phyloP scores from a whole-genome alignment of 108 stramenopile genomes.

The Nitzschia putrida region DNA sequence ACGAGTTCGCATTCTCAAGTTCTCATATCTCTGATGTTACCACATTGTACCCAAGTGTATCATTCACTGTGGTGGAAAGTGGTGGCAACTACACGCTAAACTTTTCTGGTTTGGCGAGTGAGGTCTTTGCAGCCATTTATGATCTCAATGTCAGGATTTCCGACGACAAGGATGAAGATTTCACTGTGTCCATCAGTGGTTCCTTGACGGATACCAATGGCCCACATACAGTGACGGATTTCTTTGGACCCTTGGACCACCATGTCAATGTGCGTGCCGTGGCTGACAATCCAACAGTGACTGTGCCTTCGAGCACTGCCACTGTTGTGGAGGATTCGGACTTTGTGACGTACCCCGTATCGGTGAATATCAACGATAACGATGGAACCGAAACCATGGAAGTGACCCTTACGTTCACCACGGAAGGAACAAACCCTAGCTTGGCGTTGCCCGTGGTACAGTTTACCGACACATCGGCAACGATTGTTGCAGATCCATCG shows the following conservation, averaged over 20 bases:
- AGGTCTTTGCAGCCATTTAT: background rate
- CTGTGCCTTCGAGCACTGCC: background rate
- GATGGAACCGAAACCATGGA: slow-evolving; percentile 12
- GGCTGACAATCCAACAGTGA: slow-evolving; percentile 7
- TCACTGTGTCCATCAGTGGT: background rate
- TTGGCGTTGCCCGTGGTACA: background rate
- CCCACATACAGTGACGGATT: background rate
- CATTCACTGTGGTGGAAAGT: background rate
- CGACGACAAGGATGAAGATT: slow-evolving; percentile 9
- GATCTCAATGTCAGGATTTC: background rate
- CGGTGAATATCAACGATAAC: slow-evolving; percentile 8
- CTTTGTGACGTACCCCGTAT: slow-evolving; percentile 1
- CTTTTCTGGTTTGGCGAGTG: background rate
- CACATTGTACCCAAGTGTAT: background rate
- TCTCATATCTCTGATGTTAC: background rate
- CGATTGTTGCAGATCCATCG: background rate
- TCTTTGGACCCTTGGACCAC: background rate
- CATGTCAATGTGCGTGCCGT: slow-evolving; percentile 4
- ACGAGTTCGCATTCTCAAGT: background rate
- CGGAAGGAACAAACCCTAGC: background rate
- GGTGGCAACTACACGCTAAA: background rate
- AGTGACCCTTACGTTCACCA: background rate
- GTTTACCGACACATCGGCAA: background rate
- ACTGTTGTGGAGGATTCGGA: background rate
- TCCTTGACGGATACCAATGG: slow-evolving; percentile 7